Percentiles rank a stretch among this genome's conserved stretches.
Evolutionary conservation across 129 eudicot genomes (phyloP).

Genomic region (Silybum marianum): DNA sequence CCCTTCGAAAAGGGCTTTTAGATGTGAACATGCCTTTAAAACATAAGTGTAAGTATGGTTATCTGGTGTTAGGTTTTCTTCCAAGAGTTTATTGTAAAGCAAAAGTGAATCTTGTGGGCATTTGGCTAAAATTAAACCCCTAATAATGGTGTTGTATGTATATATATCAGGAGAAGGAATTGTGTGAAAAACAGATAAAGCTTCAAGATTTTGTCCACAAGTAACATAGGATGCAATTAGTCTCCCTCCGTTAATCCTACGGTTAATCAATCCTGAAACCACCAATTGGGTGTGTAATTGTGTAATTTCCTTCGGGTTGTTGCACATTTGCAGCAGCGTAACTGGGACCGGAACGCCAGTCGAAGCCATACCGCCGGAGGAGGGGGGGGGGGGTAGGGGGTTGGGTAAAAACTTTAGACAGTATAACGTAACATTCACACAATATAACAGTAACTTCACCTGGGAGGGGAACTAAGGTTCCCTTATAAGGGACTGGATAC

Average conservation of each 20-base stretch:
- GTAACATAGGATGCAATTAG: slow-evolving; percentile 41
- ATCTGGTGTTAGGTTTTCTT: slow-evolving; percentile 37
- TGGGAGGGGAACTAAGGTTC: no score
- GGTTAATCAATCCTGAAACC: slow-evolving; percentile 37
- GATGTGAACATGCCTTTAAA: slow-evolving; percentile 49
- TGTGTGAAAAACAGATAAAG: slow-evolving; percentile 39
- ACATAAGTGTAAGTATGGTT: slow-evolving; percentile 48
- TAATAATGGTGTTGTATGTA: slow-evolving; percentile 47
- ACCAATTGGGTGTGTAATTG: slow-evolving; percentile 40
- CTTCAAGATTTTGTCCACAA: slow-evolving; percentile 26
- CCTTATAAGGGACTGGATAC: no score
- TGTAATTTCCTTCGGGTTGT: slow-evolving; percentile 22
- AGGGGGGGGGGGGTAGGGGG: no score
- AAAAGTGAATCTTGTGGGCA: slow-evolving; percentile 37
- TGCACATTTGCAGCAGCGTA: slow-evolving; percentile 40
- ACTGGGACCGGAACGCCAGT: slow-evolving; percentile 25
- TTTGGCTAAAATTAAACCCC: slow-evolving; percentile 40
- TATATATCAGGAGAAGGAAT: slow-evolving; percentile 40
- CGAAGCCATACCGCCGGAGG: background rate
- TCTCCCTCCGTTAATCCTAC: slow-evolving; percentile 36
- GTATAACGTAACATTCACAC: background rate
- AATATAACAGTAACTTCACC: background rate
- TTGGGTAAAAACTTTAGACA: background rate
- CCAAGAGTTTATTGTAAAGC: slow-evolving; percentile 35
- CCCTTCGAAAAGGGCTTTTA: slow-evolving; percentile 46